phyloP scores from a whole-genome alignment of 352 stramenopile genomes.

The Pythium insidiosum region DNA sequence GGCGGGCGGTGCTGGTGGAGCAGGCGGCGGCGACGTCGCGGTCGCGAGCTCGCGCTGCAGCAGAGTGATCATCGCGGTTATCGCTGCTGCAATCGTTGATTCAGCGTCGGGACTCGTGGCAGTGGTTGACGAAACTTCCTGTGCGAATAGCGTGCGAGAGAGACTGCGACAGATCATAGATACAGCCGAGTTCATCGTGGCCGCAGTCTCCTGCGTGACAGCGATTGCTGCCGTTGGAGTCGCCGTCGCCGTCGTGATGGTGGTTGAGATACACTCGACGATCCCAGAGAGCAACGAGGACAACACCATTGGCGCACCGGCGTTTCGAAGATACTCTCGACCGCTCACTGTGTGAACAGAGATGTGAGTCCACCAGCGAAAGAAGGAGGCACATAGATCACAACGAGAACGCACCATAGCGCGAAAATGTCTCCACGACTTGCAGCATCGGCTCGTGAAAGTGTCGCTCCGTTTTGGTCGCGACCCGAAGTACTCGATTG shows the following conservation, averaged over 20 bases:
- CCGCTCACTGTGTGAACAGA: too few relatives aligned
- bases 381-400: too few relatives aligned
- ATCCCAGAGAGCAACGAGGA: background rate
- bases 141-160: slow-evolving; percentile 27
- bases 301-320: background rate
- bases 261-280: slow-evolving; percentile 3
- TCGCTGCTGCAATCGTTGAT: slow-evolving; percentile 9
- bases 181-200: slow-evolving; percentile 21
- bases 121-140: slow-evolving; percentile 12
- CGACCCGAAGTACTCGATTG: slow-evolving; percentile 17
- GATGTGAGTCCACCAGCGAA: too few relatives aligned
- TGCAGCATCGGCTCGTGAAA: slow-evolving; percentile 32
- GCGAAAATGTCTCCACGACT: slow-evolving; percentile 42
- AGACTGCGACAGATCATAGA: slow-evolving; percentile 25
- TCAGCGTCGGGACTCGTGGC: too few relatives aligned
- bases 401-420: slow-evolving; percentile 18
- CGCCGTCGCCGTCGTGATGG: slow-evolving; percentile 6
- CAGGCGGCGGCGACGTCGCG: slow-evolving; percentile 8
- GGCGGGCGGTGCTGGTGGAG: background rate
- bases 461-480: slow-evolving; percentile 21
- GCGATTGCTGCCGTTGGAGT: slow-evolving; percentile 11
- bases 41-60: slow-evolving; percentile 28
- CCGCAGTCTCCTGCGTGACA: slow-evolving; percentile 21
- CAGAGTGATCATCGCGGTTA: slow-evolving; percentile 28
- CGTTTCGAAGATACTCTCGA: slow-evolving; percentile 4